A percentile compares a stretch with the other conserved stretches of the same genome.
Evolutionary conservation across 2,329 filamentous ascomycete species (phyloP).

Genomic region (Metarhizium guizhouense): DNA sequence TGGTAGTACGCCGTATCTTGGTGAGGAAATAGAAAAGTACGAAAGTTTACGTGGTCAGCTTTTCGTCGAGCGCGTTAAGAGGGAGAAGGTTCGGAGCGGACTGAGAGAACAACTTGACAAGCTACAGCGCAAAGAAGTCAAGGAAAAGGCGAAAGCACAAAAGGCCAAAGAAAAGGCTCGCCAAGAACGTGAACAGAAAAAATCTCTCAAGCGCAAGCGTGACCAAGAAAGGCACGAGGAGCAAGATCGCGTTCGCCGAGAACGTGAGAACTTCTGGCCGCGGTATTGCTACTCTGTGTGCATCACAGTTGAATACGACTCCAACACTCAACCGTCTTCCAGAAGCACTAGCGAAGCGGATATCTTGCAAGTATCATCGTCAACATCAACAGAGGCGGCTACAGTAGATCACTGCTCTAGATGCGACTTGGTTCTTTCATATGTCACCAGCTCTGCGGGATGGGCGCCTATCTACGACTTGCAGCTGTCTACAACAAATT

Average conservation of each 20-base stretch:
- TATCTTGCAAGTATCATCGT: slow-evolving; percentile 24
- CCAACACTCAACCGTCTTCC: slow-evolving; percentile 33
- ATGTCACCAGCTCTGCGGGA: slow-evolving; percentile 47
- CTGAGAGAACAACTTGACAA: slow-evolving; percentile 21
- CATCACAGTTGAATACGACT: slow-evolving; percentile 37
- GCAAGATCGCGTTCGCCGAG: slow-evolving; percentile 31
- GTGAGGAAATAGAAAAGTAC: slow-evolving; percentile 30
- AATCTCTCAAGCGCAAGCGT: slow-evolving; percentile 24
- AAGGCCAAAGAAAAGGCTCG: slow-evolving; percentile 23
- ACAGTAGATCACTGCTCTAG: slow-evolving; percentile 6
- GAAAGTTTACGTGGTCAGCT: slow-evolving; percentile 30
- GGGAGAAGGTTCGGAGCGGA: slow-evolving; percentile 19
- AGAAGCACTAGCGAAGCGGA: slow-evolving; percentile 43
- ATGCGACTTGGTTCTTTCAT: slow-evolving; percentile 45
- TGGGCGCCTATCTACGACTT: slow-evolving; percentile 57
- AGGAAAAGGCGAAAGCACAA: slow-evolving; percentile 17
- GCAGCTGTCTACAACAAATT: slow-evolving; percentile 45
- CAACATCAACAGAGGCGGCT: slow-evolving; percentile 9
- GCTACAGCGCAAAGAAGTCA: slow-evolving; percentile 20
- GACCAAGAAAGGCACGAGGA: slow-evolving; percentile 30
- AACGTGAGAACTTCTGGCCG: slow-evolving; percentile 40
- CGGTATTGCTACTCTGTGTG: slow-evolving; percentile 36
- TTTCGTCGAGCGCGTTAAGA: slow-evolving; percentile 30
- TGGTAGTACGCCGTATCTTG: slow-evolving; percentile 13
- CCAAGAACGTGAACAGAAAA: slow-evolving; percentile 26